Conservation (phyloP, 108 stramenopile species). For the Bacterosira constricta region DNA sequence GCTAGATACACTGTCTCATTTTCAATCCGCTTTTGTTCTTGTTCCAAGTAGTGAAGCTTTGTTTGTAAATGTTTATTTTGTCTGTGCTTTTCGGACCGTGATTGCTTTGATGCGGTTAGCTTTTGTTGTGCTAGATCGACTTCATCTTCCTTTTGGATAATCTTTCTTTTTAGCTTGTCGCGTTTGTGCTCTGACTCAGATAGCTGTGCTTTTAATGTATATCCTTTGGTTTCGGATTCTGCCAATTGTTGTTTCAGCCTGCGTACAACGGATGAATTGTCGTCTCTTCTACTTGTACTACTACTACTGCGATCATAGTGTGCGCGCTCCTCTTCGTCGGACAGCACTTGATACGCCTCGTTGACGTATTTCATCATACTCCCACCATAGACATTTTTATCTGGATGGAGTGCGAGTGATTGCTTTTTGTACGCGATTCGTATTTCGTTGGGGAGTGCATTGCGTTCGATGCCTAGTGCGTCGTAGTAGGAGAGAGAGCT, state of each 20-base stretch:
- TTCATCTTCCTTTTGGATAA: too few species aligned
- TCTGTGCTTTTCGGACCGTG: too few species aligned
- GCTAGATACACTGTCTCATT: not conserved
- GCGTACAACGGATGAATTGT: not conserved
- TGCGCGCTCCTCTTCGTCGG: not conserved
- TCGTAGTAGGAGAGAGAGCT: constrained; percentile 6
- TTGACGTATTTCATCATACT: not conserved
- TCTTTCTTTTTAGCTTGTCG: too few species aligned
- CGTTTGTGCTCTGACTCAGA: too few species aligned
- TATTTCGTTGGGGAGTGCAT: not conserved
- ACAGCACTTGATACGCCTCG: not conserved
- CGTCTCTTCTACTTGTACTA: not conserved
- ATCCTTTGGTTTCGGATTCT: too few species aligned
- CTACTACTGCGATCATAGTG: not conserved
- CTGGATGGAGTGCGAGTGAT: not conserved
- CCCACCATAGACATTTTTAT: not conserved
- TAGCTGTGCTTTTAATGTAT: too few species aligned
- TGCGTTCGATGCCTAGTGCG: not conserved
- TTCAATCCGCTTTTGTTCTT: not conserved
- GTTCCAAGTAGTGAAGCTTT: too few species aligned
- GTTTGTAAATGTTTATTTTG: too few species aligned
- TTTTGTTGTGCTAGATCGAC: too few species aligned
- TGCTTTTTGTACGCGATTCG: not conserved
- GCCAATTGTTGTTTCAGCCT: not conserved
- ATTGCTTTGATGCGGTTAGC: too few species aligned